Percentiles rank a stretch among this genome's conserved stretches.
Conservation (phyloP, 2,329 filamentous ascomycete species). For the Graphilbum ipis-grandicollis region DNA sequence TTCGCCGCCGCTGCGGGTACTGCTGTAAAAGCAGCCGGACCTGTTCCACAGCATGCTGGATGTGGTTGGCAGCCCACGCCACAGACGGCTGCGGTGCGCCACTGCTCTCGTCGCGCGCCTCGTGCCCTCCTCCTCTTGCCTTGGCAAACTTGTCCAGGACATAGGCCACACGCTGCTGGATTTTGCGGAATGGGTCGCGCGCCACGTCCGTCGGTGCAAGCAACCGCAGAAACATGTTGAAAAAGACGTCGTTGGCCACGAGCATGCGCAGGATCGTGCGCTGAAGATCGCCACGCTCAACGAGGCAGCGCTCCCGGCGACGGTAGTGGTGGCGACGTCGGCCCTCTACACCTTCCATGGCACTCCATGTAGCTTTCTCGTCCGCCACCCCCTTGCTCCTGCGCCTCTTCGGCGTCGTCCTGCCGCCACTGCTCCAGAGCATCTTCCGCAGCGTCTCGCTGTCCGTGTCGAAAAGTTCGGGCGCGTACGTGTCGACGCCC, state of each 20-base stretch:
- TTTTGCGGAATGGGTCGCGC: constrained; percentile 28
- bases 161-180: constrained; percentile 27
- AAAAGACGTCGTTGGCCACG: constrained; percentile 34
- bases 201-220: constrained; percentile 25
- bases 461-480: constrained; percentile 23
- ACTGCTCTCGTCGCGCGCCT: too few relatives aligned
- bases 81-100: constrained; percentile 33
- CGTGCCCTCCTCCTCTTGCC: too few relatives aligned
- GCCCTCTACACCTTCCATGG: too few relatives aligned
- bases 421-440: constrained; percentile 1
- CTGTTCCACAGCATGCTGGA: constrained; percentile 4
- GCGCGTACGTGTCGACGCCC: constrained; percentile 22
- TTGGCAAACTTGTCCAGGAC: constrained; percentile 30
- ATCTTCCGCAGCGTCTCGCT: constrained; percentile 4
- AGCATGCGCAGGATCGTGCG: constrained; percentile 35
- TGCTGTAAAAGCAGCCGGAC: too few relatives aligned
- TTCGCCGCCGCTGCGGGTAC: background rate
- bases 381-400: too few relatives aligned
- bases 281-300: constrained; percentile 28
- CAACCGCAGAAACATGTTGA: constrained; percentile 31
- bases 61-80: constrained; percentile 15
- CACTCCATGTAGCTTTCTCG: too few relatives aligned
- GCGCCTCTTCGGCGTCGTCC: too few relatives aligned
- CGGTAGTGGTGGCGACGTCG: background rate
- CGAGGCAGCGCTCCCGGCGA: constrained; percentile 10